Percentiles rank a stretch among this genome's conserved stretches.
Conservation (phyloP, 2,329 filamentous ascomycete species). For the Penicillium sp. region DNA sequence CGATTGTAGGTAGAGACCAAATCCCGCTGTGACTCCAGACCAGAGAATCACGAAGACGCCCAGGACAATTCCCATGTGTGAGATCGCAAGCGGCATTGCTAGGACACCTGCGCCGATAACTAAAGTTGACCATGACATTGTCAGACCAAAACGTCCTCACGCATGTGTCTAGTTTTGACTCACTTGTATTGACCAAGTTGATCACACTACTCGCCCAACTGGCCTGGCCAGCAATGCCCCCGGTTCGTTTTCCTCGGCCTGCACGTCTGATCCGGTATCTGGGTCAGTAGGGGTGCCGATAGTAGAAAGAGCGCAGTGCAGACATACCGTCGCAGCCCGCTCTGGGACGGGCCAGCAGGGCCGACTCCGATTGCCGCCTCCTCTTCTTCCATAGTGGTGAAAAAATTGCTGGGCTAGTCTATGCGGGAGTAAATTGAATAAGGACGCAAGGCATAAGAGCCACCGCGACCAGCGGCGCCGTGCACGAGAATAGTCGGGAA, state of each 20-base stretch:
- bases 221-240: constrained; percentile 68
- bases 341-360: constrained; percentile 24
- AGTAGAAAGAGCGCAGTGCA: not conserved
- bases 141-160: constrained; percentile 13
- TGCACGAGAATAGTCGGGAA: constrained; percentile 10
- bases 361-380: constrained; percentile 31
- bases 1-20: constrained; percentile 92
- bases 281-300: constrained; percentile 2
- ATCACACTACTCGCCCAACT: constrained; percentile 88
- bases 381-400: constrained; percentile 34
- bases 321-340: constrained; percentile 32
- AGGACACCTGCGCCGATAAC: constrained; percentile 92
- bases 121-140: constrained; percentile 36
- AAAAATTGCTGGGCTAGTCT: constrained; percentile 12
- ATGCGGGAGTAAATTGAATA: constrained; percentile 12
- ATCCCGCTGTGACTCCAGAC: constrained; percentile 83
- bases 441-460: constrained; percentile 27
- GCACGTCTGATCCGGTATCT: constrained; percentile 25
- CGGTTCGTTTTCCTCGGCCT: constrained; percentile 65
- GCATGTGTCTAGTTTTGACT: constrained; percentile 20
- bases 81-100: constrained; percentile 92
- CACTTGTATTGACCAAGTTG: constrained; percentile 94
- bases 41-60: constrained; percentile 83
- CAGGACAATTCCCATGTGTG: constrained; percentile 88
- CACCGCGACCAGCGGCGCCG: constrained; percentile 26